Base-by-base conservation (phyloP, 345 rosid genomes). In the Camelina laxa region DNA sequence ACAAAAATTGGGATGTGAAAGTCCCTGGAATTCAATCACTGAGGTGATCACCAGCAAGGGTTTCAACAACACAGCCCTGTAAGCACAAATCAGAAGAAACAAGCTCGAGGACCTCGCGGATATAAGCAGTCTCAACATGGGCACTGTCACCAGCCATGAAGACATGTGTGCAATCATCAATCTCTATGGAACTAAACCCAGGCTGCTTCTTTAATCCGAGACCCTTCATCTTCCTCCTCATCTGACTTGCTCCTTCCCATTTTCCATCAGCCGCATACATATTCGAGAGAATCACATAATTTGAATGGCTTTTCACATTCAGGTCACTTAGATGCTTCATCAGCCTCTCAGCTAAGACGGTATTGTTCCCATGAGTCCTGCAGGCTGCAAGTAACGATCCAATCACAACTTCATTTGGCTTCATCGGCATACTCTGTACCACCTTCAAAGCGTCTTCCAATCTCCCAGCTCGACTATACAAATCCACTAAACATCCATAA, bases 401-500 rank as follows among this genome's bases (percentile, higher is more conserved):
- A 73, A 91, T 64, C n/a, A 91, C 84, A 16, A 91, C 80, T 76
- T 85, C 92, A 69, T 91, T 88, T 24, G 93, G 97, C 76, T 86
- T 88, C 96, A 89, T 77, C 0, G 86, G 86, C 97, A 93, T 93
- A 56, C 65, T 86, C 66, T 83, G 73, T 59, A 89, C 53, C 24
- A 91, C 80, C 5, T 67, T 58, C 75, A 85, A 38, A 22, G 96
- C 93, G 9, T 89, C 90, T 83, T 91, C 91, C 67, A 93, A 63
- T 69, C 81, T 84, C 53, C 98, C 96, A 10, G 97, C 89, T 9
- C 94, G 93, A 73, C 92, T 88, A 70, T 85, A 89, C 49, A 91
- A 85, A 86, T 91, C 94, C 16, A 93, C 97, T 48, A 93, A 60
- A 86, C 98, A 93, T 8, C 96, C 96, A 8, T 87, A 93, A 62